Evolutionary conservation across 2,329 filamentous ascomycete genomes (phyloP).

Genomic region (Grosmannia huntii): DNA sequence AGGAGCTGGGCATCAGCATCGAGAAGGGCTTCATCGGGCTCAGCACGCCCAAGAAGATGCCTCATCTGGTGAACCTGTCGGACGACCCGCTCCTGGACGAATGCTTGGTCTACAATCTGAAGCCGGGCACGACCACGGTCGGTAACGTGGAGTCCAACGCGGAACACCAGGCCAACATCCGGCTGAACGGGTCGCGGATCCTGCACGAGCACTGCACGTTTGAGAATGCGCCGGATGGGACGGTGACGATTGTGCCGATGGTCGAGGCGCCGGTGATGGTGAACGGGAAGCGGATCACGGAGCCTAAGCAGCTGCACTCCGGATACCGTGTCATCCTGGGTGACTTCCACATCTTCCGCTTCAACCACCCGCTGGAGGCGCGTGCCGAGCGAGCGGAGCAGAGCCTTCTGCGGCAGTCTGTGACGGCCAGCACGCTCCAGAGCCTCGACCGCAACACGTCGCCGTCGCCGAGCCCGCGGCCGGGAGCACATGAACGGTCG

Average conservation of each 20-base stretch:
- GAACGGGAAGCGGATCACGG: slow-evolving; percentile 80
- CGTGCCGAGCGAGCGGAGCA: slow-evolving; percentile 81
- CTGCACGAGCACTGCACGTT: slow-evolving; percentile 87
- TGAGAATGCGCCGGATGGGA: slow-evolving; percentile 74
- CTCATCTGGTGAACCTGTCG: slow-evolving; percentile 95
- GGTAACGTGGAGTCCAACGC: slow-evolving; percentile 83
- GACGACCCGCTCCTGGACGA: slow-evolving; percentile 87
- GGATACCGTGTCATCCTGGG: slow-evolving; percentile 92
- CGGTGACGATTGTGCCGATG: slow-evolving; percentile 79
- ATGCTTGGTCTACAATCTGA: slow-evolving; percentile 95
- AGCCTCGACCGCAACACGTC: slow-evolving; percentile 37
- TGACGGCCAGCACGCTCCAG: slow-evolving; percentile 49
- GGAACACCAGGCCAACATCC: slow-evolving; percentile 68
- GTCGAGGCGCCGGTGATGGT: slow-evolving; percentile 98
- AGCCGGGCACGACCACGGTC: slow-evolving; percentile 86
- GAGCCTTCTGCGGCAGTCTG: slow-evolving; percentile 72
- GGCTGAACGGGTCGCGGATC: slow-evolving; percentile 87
- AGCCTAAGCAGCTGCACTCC: slow-evolving; percentile 74
- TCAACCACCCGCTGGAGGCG: slow-evolving; percentile 95
- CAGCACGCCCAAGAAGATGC: slow-evolving; percentile 97
- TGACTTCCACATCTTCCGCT: slow-evolving; percentile 97
- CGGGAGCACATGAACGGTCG: slow-evolving; percentile 57
- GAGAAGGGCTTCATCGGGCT: slow-evolving; percentile 95
- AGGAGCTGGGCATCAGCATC: slow-evolving; percentile 96
- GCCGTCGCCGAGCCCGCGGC: slow-evolving; percentile 46